Evolutionary conservation across 805 yeast species (phyloP).

Genomic region (Yamadazyma sp.): DNA sequence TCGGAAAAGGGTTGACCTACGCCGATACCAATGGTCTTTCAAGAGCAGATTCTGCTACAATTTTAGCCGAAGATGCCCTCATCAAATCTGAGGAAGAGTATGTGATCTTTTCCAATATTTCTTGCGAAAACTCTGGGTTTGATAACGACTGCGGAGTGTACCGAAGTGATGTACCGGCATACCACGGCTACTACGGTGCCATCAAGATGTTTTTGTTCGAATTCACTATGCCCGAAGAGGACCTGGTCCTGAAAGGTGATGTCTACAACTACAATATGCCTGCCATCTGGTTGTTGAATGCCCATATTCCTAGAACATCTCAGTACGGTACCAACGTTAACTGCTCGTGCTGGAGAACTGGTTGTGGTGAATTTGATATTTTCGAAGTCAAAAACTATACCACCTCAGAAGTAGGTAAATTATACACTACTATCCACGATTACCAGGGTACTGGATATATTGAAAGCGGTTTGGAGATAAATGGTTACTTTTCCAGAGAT

Average conservation of each 20-base stretch:
- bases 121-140: constrained; percentile 57
- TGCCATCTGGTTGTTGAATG: constrained; percentile 75
- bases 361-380: constrained; percentile 78
- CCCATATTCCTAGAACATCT: constrained; percentile 71
- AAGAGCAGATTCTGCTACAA: constrained; percentile 45
- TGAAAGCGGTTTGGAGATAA: constrained; percentile 56
- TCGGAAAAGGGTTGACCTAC: constrained; percentile 67
- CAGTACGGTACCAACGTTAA: constrained; percentile 61
- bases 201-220: constrained; percentile 73
- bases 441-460: constrained; percentile 70
- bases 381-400: constrained; percentile 65
- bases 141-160: constrained; percentile 71
- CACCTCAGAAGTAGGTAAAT: constrained; percentile 28
- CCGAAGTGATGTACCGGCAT: constrained; percentile 72
- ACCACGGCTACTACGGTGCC: constrained; percentile 65
- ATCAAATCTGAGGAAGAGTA: constrained; percentile 60
- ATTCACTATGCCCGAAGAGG: constrained; percentile 64
- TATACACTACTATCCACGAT: constrained; percentile 71
- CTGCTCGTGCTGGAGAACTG: constrained; percentile 76
- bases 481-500: constrained; percentile 59
- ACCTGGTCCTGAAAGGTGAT: constrained; percentile 20
- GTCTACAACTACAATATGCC: constrained; percentile 56
- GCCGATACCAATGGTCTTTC: constrained; percentile 58
- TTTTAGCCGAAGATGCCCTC: constrained; percentile 48
- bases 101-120: constrained; percentile 55